phyloP scores from a whole-genome alignment of 2,329 filamentous ascomycete species.

The Talaromyces sp. region DNA sequence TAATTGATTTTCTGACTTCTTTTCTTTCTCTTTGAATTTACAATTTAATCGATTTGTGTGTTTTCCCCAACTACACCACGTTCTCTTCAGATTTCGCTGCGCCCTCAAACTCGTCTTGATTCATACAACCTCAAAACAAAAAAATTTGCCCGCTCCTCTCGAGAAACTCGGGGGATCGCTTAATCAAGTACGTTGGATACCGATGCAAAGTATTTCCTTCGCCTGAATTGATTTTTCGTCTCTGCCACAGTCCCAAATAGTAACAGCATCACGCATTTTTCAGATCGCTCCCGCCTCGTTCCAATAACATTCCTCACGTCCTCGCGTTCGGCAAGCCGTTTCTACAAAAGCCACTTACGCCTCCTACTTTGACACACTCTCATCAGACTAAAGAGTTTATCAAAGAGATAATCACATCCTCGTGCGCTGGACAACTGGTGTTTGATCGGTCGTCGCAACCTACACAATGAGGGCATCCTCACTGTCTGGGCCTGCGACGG shows the following conservation, averaged over 20 bases:
- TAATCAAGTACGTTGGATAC: neutral
- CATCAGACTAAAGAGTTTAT: too few relatives aligned
- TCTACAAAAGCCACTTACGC: neutral
- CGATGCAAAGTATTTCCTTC: conserved; percentile 17
- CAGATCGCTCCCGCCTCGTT: conserved; percentile 5
- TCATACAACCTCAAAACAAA: neutral
- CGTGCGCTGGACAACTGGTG: conserved; percentile 19
- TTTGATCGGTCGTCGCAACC: conserved; percentile 38
- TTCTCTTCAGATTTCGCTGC: conserved; percentile 9
- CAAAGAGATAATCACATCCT: neutral
- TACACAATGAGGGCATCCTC: conserved; percentile 45
- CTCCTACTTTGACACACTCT: neutral
- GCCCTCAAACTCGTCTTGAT: neutral
- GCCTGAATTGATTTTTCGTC: conserved; percentile 17
- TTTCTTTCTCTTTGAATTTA: neutral
- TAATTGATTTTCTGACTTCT: conserved; percentile 3
- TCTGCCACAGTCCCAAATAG: conserved; percentile 2
- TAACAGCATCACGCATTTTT: conserved; percentile 1
- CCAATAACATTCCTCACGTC: conserved; percentile 15
- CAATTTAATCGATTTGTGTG: neutral
- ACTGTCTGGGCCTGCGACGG: conserved; percentile 46
- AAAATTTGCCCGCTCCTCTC: neutral
- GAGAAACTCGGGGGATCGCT: neutral
- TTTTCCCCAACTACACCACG: conserved; percentile 15
- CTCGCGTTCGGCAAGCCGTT: conserved; percentile 7